Percentiles rank a stretch among this genome's conserved stretches.
Conservation (phyloP, 148 eudicot species). For the Rhododendron simsii region DNA sequence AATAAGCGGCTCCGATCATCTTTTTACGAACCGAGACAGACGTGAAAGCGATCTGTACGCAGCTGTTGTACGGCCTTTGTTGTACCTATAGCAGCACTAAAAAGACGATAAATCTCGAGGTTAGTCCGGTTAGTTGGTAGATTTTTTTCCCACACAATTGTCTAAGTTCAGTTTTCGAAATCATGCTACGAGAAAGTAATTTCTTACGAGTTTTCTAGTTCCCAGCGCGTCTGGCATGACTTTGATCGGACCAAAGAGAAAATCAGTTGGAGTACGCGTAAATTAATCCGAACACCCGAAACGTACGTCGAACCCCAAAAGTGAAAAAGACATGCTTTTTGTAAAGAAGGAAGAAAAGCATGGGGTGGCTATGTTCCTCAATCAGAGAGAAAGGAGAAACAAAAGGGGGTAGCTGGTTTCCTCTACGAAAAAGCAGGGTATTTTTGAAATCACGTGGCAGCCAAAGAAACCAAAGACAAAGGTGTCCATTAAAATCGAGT, state of each 20-base stretch:
- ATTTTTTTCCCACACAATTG: background rate
- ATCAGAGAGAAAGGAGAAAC: background rate
- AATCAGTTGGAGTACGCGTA: no score
- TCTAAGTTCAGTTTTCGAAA: background rate
- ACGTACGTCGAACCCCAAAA: background rate
- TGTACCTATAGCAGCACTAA: no score
- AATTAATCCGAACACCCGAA: background rate
- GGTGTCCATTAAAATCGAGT: background rate
- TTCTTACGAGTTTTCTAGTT: no score
- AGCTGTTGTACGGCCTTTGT: no score
- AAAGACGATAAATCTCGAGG: background rate
- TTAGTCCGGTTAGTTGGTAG: no score
- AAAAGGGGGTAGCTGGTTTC: background rate
- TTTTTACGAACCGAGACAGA: no score
- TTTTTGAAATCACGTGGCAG: background rate
- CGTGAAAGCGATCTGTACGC: no score
- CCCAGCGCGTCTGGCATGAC: rapidly evolving
- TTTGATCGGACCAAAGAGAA: no score
- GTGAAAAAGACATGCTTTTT: slow-evolving; percentile 5
- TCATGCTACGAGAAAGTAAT: rapidly evolving
- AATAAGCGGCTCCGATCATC: no score
- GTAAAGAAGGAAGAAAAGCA: slow-evolving; percentile 11
- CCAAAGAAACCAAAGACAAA: background rate
- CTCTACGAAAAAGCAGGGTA: background rate
- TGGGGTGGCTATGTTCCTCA: background rate